These are phyloP conservation scores for Cercospora zeina DNA, from an alignment of 2,329 filamentous ascomycete species.

Conservation along the genomic window DNA sequence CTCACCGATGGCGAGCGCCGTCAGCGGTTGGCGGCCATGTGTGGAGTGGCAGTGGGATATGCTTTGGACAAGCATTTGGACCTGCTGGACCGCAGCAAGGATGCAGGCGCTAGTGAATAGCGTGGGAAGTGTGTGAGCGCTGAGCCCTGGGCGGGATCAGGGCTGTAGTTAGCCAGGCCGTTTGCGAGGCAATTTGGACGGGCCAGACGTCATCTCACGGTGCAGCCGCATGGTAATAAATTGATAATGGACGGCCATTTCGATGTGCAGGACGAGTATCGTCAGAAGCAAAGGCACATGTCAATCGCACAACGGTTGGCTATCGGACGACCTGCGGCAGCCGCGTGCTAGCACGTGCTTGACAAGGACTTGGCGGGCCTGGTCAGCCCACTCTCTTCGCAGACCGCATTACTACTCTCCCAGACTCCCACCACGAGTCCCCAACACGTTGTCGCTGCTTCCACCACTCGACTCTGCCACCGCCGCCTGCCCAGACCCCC, in stretches of 20 bases:
- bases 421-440: too few relatives aligned
- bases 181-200: neutral
- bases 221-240: neutral
- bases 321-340: neutral
- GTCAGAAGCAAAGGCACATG: constrained; percentile 3
- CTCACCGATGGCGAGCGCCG: neutral
- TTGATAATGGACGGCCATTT: too few relatives aligned
- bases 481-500: neutral
- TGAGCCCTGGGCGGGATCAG: neutral
- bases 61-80: neutral
- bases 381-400: neutral
- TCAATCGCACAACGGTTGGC: neutral
- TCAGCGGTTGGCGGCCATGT: neutral
- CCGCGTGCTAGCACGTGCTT: neutral
- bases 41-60: neutral
- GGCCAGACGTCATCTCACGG: neutral
- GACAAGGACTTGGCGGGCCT: neutral
- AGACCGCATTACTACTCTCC: neutral
- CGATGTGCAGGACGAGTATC: neutral
- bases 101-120: neutral
- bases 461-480: neutral
- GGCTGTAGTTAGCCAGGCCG: neutral
- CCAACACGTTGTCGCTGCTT: neutral
- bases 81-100: neutral
- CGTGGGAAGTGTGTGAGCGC: neutral